phyloP scores from a whole-genome alignment of 208 protist species.

The Leishmania guyanensis region DNA sequence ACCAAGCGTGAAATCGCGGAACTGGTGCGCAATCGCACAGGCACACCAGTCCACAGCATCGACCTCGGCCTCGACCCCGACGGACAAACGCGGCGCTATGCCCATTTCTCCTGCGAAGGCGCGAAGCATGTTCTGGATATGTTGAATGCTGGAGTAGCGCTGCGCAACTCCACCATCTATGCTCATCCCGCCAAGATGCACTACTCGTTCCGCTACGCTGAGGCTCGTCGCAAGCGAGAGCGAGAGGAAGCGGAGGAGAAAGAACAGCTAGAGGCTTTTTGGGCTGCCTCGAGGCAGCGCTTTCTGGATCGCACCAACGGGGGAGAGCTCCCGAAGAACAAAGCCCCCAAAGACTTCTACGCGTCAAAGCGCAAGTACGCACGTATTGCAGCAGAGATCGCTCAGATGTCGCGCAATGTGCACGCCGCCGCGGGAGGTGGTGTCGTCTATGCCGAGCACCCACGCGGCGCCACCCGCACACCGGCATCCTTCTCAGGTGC shows the following conservation, averaged over 20 bases:
- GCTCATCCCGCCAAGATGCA: slow-evolving; percentile 64
- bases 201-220: slow-evolving; percentile 70
- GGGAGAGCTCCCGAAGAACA: slow-evolving; percentile 48
- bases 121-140: slow-evolving; percentile 77
- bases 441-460: background rate
- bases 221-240: slow-evolving; percentile 76
- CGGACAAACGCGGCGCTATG: slow-evolving; percentile 67
- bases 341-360: slow-evolving; percentile 65
- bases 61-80: slow-evolving; percentile 74
- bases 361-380: slow-evolving; percentile 59
- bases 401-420: slow-evolving; percentile 46
- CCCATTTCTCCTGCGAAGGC: slow-evolving; percentile 86
- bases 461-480: slow-evolving; percentile 8
- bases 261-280: slow-evolving; percentile 39
- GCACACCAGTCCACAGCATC: slow-evolving; percentile 82
- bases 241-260: slow-evolving; percentile 54
- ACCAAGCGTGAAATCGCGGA: slow-evolving; percentile 88
- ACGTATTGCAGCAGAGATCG: slow-evolving; percentile 63
- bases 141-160: slow-evolving; percentile 44
- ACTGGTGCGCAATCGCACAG: slow-evolving; percentile 77
- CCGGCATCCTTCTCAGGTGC: background rate
- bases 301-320: slow-evolving; percentile 58
- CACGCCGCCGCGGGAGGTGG: slow-evolving; percentile 1
- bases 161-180: slow-evolving; percentile 43
- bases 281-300: slow-evolving; percentile 29